These are phyloP conservation scores for Chrysoporthe cubensis DNA, from an alignment of 2,329 filamentous ascomycete genomes.

Conservation along the genomic window DNA sequence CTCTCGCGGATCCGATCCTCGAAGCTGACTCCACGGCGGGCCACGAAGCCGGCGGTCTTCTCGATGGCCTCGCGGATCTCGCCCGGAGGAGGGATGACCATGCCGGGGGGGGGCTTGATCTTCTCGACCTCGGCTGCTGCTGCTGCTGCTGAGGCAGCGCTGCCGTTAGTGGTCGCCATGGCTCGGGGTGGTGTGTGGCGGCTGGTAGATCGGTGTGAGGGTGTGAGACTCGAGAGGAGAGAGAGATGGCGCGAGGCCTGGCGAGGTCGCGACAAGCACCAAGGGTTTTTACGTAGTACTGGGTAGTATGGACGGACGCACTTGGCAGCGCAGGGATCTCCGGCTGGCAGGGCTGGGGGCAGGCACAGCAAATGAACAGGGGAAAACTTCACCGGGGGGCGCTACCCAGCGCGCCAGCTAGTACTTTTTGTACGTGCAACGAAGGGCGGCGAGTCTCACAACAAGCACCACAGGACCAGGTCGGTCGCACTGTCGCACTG, in stretches of 20 bases:
- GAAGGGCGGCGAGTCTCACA: too few species aligned
- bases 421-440: too few species aligned
- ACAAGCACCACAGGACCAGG: too few species aligned
- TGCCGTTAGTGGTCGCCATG: slow-evolving; percentile 55
- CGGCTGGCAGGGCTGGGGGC: background rate
- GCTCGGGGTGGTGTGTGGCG: slow-evolving; percentile 16
- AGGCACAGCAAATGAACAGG: background rate
- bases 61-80: slow-evolving; percentile 85
- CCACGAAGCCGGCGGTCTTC: slow-evolving; percentile 92
- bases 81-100: slow-evolving; percentile 83
- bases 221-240: slow-evolving; percentile 30
- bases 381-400: too few species aligned
- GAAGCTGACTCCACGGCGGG: slow-evolving; percentile 68
- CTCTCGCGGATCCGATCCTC: slow-evolving; percentile 87
- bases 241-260: background rate
- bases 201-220: slow-evolving; percentile 30
- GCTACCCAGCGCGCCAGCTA: too few species aligned
- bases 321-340: too few species aligned
- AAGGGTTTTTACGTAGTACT: background rate
- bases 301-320: background rate
- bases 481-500: too few species aligned
- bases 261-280: background rate
- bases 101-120: slow-evolving; percentile 77
- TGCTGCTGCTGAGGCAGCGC: slow-evolving; percentile 50
- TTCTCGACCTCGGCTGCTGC: slow-evolving; percentile 44